Evolutionary conservation across 176 grass and related monocot species (phyloP), one percentile per base, ranked within the genome.

Genomic region (Saccharum spontaneum): DNA sequence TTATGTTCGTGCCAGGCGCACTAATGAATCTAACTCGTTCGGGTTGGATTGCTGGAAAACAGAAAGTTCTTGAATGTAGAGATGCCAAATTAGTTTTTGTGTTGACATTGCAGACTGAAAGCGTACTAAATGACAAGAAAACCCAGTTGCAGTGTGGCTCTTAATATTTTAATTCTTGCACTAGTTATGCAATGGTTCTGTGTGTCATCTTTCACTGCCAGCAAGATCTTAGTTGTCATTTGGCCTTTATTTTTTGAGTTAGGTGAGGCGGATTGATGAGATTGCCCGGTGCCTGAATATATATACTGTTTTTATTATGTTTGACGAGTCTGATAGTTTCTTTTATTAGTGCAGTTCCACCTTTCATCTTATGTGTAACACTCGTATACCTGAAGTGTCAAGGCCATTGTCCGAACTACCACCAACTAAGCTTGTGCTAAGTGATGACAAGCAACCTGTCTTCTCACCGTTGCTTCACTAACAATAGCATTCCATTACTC

Each of bases 291-390:
- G 41, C 44, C 41, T 75, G 69, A 69, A 54, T n/a, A 20, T 52
- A 75, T 49, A 4, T 6, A 17, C 16, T 67, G 33, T 64, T 43
- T 52, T 28, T 28, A 28, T 28, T 23, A 30, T 81, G 59, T 45
- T 78, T 57, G 73, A 57, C 88, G 72, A 48, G 43, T 83, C 30
- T 59, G 44, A 55, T 69, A 6, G 20, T 54, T 75, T 41, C 67
- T 83, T n/a, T 69, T 62, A 49, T 60, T 68, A 83, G 74, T 87
- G 88, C 46, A 48, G 73, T 83, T 90, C 79, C 79, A 83, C 88
- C 84, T 87, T 86, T 83, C 77, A 23, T 60, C 37, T 75, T 49
- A 62, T 61, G 39, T 85, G 82, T 62, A 17, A 80, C 38, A 60
- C 46, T 89, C 4, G 20, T 10, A 37, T 50, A 86, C 88, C 83